Evolutionary conservation across 495 filamentous ascomycete species (phyloP), one percentile per base, ranked within the genome.

Genomic region (Xylaria sp.): DNA sequence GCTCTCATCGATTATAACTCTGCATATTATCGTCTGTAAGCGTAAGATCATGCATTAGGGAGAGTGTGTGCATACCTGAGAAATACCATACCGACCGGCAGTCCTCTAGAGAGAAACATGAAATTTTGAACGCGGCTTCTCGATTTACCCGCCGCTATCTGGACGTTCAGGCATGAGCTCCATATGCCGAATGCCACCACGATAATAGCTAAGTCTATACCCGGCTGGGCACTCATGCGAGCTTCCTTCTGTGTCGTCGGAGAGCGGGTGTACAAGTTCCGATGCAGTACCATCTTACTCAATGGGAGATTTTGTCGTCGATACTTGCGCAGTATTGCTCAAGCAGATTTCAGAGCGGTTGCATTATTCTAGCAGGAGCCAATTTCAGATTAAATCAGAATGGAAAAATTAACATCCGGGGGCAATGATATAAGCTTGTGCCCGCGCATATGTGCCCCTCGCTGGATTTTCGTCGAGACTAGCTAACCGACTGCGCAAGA

Each of bases 201-300:
- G 29, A 66, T 66, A 48, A 31, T 7, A 50, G 19, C 46, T 40
- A 24, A 1, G 46, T 21, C 43, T 21, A 66, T 66, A 66, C 44
- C 63, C 63, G 63, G 63, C 63, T 66, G 63, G 63, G 63, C 63
- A 52, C 46, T 40, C 17, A 66, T 66, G 46, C 46, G 44, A 66
- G 6, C 33, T 46, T 52, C 40, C 29, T 31, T 52, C 31, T 40
- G 15, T 1, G 31, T 66, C 29, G 44, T 5, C 63, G 44, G 46
- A 37, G 31, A 37, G 46, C 63, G 63, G 63, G 63, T 37, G 29
- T 40, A 37, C 63, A 52, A 37, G 63, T 12, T 66, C 63, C 63
- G 63, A 66, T 35, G n/a, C 3, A 52, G 12, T 31, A 31, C 11
- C 43, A 5, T 37, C 9, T 12, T n/a, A 9, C 43, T n/a, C 9